These are phyloP conservation scores for Pyrrhoderma noxium DNA, from an alignment of 1,284 basidiomycete species.

Conservation along the genomic window DNA sequence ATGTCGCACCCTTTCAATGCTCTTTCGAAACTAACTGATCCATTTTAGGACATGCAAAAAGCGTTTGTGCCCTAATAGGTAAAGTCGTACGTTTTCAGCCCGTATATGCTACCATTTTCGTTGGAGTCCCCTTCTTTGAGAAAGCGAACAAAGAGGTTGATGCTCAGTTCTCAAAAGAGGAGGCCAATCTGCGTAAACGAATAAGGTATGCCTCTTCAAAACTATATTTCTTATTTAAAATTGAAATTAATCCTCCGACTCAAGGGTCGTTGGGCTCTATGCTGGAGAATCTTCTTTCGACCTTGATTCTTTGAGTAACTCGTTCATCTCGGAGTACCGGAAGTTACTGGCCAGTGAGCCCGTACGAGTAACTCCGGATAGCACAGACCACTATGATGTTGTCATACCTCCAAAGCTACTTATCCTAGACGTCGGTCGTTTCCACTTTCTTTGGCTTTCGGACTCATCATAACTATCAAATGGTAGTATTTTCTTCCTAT, in stretches of 20 bases:
- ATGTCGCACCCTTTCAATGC: neutral
- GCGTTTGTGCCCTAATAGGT: constrained; percentile 5
- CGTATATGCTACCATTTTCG: constrained; percentile 8
- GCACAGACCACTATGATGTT: neutral
- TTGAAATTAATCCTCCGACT: neutral
- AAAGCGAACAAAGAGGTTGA: constrained; percentile 7
- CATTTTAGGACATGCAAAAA: constrained; percentile 9
- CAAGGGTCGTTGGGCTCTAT: constrained; percentile 7
- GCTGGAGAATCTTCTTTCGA: neutral
- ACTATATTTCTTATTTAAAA: neutral
- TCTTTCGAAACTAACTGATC: no score
- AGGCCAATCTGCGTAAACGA: neutral
- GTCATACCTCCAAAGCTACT: constrained; percentile 5
- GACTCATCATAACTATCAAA: no score
- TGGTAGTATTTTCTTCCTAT: no score
- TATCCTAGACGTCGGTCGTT: constrained; percentile 7
- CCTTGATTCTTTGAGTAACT: neutral
- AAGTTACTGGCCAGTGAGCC: neutral
- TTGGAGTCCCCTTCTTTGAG: neutral
- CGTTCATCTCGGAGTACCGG: constrained; percentile 3
- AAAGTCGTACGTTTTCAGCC: constrained; percentile 1
- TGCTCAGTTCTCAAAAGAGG: neutral
- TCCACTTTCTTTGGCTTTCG: no score
- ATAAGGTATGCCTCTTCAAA: constrained; percentile 4
- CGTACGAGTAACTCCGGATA: neutral